Conservation (phyloP, 495 filamentous ascomycete species). For the Aspergillus ostianus region DNA sequence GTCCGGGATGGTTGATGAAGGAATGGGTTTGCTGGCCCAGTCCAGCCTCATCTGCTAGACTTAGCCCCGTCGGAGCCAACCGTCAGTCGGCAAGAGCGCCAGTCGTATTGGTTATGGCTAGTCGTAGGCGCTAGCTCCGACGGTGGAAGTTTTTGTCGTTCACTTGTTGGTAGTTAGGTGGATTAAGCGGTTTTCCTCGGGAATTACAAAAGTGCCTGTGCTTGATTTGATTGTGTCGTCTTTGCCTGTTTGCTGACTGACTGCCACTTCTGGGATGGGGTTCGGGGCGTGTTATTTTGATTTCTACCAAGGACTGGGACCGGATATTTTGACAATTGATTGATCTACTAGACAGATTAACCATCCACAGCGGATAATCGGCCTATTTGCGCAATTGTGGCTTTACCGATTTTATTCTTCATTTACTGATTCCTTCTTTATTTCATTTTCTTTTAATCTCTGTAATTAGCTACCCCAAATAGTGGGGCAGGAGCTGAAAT, state of each 20-base stretch:
- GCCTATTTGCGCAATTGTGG: neutral
- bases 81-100: constrained; percentile 9
- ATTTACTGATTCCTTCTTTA: neutral
- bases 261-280: neutral
- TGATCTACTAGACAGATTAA: neutral
- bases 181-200: constrained; percentile 7
- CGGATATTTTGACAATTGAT: neutral
- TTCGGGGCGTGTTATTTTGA: neutral
- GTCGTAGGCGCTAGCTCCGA: constrained; percentile 14
- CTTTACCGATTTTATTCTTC: neutral
- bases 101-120: constrained; percentile 1
- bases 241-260: neutral
- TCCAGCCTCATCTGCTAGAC: constrained; percentile 1
- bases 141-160: constrained; percentile 13
- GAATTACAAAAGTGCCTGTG: neutral
- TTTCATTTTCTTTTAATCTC: neutral
- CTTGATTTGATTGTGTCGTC: neutral
- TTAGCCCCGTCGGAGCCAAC: constrained; percentile 8
- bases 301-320: neutral
- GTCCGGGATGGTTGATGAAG: constrained; percentile 1
- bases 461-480: neutral
- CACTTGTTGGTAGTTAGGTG: constrained; percentile 2
- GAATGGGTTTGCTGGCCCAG: neutral
- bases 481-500: neutral
- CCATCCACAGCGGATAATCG: neutral